These are phyloP conservation scores for Camelina laxa DNA, from an alignment of 345 rosid genomes.

Conservation along the genomic window DNA sequence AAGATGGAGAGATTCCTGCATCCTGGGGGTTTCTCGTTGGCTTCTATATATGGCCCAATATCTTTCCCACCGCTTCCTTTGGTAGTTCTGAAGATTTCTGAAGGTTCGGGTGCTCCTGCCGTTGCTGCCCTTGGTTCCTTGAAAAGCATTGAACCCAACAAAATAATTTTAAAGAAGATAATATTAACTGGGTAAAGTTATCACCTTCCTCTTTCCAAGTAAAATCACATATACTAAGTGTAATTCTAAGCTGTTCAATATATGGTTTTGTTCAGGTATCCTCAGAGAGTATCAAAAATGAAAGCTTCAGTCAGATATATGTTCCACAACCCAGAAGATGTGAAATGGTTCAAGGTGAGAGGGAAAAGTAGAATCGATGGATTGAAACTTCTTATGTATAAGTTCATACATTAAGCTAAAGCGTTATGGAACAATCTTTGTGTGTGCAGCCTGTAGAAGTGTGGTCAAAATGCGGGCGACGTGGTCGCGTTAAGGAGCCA, in stretches of 20 bases:
- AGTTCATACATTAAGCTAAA: background rate
- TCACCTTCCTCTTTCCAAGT: slow-evolving; percentile 7
- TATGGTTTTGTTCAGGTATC: slow-evolving; percentile 66
- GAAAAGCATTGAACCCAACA: slow-evolving; percentile 80
- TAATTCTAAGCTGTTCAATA: slow-evolving; percentile 2
- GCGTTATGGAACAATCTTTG: slow-evolving; percentile 5
- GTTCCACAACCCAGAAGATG: slow-evolving; percentile 97
- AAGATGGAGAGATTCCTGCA: slow-evolving; percentile 98
- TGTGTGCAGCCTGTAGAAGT: slow-evolving; percentile 88
- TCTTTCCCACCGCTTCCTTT: slow-evolving; percentile 85
- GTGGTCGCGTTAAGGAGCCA: slow-evolving; percentile 94
- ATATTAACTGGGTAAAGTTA: slow-evolving; percentile 83
- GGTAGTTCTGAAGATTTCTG: slow-evolving; percentile 68
- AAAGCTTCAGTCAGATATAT: slow-evolving; percentile 85
- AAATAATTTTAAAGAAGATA: slow-evolving; percentile 82
- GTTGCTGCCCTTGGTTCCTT: slow-evolving; percentile 92
- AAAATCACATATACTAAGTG: slow-evolving; percentile 12
- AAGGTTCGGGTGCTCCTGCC: slow-evolving; percentile 54
- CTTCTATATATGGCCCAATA: slow-evolving; percentile 88
- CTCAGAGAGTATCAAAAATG: slow-evolving; percentile 84
- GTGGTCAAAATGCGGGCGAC: slow-evolving; percentile 79
- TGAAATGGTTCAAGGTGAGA: slow-evolving; percentile 93
- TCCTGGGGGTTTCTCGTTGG: slow-evolving; percentile 73
- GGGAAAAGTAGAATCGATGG: background rate
- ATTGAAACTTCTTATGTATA: background rate